phyloP scores from a whole-genome alignment of 768 basidiomycete genomes.

The Rhodocollybia butyracea region DNA sequence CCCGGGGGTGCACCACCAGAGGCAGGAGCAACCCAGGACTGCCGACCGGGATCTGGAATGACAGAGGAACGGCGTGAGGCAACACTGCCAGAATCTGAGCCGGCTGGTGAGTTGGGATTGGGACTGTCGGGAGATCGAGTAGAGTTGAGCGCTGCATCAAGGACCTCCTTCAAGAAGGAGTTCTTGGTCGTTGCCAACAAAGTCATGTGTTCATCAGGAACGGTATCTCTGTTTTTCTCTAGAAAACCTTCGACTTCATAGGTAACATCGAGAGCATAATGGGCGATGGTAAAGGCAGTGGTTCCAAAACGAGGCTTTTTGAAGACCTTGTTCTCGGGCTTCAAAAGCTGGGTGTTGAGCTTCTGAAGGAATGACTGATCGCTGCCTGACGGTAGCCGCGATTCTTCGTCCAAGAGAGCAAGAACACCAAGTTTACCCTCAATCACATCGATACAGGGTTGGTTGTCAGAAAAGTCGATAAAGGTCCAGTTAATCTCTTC shows the following conservation, averaged over 20 bases:
- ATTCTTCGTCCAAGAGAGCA: slow-evolving; percentile 95
- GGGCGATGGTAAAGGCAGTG: slow-evolving; percentile 94
- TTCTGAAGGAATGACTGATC: slow-evolving; percentile 94
- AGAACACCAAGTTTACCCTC: slow-evolving; percentile 96
- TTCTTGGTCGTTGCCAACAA: slow-evolving; percentile 87
- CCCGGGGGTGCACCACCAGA: slow-evolving; percentile 27
- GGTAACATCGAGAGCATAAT: slow-evolving; percentile 97
- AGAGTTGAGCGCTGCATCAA: slow-evolving; percentile 84
- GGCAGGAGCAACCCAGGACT: slow-evolving; percentile 58
- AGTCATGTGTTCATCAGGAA: slow-evolving; percentile 96
- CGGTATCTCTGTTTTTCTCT: slow-evolving; percentile 98
- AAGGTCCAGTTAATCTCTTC: slow-evolving; percentile 99
- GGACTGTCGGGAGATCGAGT: slow-evolving; percentile 64
- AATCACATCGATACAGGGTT: slow-evolving; percentile 97
- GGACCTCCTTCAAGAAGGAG: slow-evolving; percentile 89
- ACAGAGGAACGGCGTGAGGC: slow-evolving; percentile 79
- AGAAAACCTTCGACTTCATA: slow-evolving; percentile 98
- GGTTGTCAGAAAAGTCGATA: slow-evolving; percentile 99
- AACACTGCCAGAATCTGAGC: slow-evolving; percentile 74
- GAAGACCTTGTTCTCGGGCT: slow-evolving; percentile 88
- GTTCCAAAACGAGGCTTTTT: slow-evolving; percentile 99
- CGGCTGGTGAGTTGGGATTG: slow-evolving; percentile 70
- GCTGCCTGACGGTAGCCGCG: slow-evolving; percentile 89
- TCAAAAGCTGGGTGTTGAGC: slow-evolving; percentile 78
- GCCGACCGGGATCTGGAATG: slow-evolving; percentile 85